Percentiles rank a stretch among this genome's conserved stretches.
Evolutionary conservation across 2,329 filamentous ascomycete species (phyloP).

Genomic region (Aspergillus novoparasiticus): DNA sequence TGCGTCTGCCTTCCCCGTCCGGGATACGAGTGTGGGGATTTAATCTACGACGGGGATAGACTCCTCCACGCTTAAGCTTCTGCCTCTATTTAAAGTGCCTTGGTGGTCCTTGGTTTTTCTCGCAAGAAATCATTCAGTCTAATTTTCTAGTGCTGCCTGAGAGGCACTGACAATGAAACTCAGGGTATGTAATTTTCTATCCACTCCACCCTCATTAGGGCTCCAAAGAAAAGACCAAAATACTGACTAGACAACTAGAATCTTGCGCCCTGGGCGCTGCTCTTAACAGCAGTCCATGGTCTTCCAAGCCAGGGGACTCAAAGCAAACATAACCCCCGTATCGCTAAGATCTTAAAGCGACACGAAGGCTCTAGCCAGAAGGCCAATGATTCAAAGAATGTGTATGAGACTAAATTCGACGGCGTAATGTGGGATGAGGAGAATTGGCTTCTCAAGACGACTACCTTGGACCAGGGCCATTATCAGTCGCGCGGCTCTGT

Average conservation of each 20-base stretch:
- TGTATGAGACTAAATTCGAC: conserved; percentile 54
- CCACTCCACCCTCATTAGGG: not conserved
- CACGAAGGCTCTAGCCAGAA: conserved; percentile 17
- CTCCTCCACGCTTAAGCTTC: not conserved
- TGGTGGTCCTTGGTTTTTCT: not conserved
- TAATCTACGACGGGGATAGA: not conserved
- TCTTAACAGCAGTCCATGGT: conserved; percentile 4
- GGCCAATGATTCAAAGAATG: conserved; percentile 19
- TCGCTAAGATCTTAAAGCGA: conserved; percentile 22
- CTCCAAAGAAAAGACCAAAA: not conserved
- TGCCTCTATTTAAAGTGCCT: not conserved
- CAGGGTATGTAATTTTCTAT: conserved; percentile 9
- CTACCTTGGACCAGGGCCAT: conserved; percentile 57
- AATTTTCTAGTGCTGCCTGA: not conserved
- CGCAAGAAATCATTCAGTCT: not conserved
- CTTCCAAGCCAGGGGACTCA: not conserved
- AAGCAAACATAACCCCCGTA: conserved; percentile 15
- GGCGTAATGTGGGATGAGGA: conserved; percentile 62
- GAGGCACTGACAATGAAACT: conserved; percentile 17
- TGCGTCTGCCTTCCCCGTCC: conserved; percentile 8
- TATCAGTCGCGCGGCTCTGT: conserved; percentile 63
- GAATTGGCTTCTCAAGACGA: conserved; percentile 59
- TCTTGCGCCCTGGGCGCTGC: conserved; percentile 10
- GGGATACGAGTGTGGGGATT: conserved; percentile 15
- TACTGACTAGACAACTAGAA: conserved; percentile 8